phyloP scores from a whole-genome alignment of 495 filamentous ascomycete species.

The Sporormia fimetaria region DNA sequence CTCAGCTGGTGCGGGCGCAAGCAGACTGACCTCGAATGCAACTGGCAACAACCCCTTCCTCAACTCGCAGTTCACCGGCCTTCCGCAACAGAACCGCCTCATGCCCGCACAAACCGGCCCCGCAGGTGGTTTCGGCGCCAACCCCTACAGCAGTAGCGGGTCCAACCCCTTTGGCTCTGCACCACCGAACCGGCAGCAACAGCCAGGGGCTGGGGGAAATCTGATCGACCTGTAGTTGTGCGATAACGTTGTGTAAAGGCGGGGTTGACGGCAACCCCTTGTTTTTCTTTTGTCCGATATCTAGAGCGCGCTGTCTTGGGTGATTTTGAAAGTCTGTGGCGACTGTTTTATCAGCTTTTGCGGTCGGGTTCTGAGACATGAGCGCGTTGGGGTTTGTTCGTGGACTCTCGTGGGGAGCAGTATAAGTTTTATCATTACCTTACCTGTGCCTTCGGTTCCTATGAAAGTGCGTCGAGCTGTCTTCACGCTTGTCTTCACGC shows the following conservation, averaged over 20 bases:
- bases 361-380: too few relatives aligned
- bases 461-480: too few relatives aligned
- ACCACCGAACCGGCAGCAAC: slow-evolving; percentile 53
- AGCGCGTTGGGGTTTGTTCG: too few relatives aligned
- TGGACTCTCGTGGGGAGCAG: too few relatives aligned
- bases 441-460: too few relatives aligned
- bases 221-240: slow-evolving; percentile 74
- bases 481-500: too few relatives aligned
- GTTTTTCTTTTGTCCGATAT: slow-evolving; percentile 18
- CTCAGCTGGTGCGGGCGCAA: slow-evolving; percentile 68
- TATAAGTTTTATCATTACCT: too few relatives aligned
- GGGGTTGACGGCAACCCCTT: neutral
- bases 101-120: slow-evolving; percentile 72
- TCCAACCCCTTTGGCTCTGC: slow-evolving; percentile 60
- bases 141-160: slow-evolving; percentile 33
- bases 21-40: slow-evolving; percentile 54
- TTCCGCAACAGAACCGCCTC: slow-evolving; percentile 49
- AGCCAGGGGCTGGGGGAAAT: slow-evolving; percentile 50
- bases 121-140: slow-evolving; percentile 43
- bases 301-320: slow-evolving; percentile 12
- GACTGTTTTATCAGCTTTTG: too few relatives aligned
- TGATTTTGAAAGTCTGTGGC: too few relatives aligned
- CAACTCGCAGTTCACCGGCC: slow-evolving; percentile 64
- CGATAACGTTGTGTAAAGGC: neutral
- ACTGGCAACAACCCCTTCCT: slow-evolving; percentile 88